phyloP scores from a whole-genome alignment of 2,329 filamentous ascomycete genomes.

The Diaporthe capsici region DNA sequence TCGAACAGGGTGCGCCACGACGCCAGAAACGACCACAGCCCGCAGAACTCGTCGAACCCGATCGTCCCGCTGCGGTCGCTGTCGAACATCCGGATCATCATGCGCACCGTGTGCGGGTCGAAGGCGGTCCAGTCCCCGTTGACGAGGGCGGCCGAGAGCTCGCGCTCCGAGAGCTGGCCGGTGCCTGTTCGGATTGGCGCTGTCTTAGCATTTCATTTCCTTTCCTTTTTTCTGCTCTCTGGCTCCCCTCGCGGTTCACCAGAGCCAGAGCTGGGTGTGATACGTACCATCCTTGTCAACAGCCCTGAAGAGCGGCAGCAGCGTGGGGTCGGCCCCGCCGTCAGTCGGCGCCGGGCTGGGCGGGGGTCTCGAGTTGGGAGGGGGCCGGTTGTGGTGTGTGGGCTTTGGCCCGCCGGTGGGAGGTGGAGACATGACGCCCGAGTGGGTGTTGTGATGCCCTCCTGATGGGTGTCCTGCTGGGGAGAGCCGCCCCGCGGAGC shows the following conservation, averaged over 20 bases:
- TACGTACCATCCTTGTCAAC: constrained; percentile 85
- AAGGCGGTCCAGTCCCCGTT: constrained; percentile 97
- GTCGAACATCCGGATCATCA: constrained; percentile 99
- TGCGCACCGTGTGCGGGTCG: constrained; percentile 92
- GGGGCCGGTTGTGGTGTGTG: constrained; percentile 62
- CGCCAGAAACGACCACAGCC: constrained; percentile 94
- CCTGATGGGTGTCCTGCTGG: constrained; percentile 38
- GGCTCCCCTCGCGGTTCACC: neutral
- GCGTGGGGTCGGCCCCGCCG: constrained; percentile 74
- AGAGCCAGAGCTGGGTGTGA: neutral
- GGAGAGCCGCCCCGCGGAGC: constrained; percentile 30
- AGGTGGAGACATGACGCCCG: constrained; percentile 63
- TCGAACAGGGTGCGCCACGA: constrained; percentile 96
- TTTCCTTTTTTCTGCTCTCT: too few relatives aligned
- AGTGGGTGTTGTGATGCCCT: constrained; percentile 36
- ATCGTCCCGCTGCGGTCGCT: constrained; percentile 90
- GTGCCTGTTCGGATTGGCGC: constrained; percentile 64
- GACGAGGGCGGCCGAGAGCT: constrained; percentile 90
- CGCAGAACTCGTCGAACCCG: constrained; percentile 96
- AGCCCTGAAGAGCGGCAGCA: constrained; percentile 89
- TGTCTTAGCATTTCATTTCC: neutral
- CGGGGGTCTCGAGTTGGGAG: constrained; percentile 73
- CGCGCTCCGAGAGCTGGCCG: constrained; percentile 86
- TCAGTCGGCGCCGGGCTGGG: constrained; percentile 70
- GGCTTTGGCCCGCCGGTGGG: constrained; percentile 61